A percentile compares a stretch with the other conserved stretches of the same genome.
phyloP scores from a whole-genome alignment of 495 filamentous ascomycete genomes.

The Neurospora sp. region DNA sequence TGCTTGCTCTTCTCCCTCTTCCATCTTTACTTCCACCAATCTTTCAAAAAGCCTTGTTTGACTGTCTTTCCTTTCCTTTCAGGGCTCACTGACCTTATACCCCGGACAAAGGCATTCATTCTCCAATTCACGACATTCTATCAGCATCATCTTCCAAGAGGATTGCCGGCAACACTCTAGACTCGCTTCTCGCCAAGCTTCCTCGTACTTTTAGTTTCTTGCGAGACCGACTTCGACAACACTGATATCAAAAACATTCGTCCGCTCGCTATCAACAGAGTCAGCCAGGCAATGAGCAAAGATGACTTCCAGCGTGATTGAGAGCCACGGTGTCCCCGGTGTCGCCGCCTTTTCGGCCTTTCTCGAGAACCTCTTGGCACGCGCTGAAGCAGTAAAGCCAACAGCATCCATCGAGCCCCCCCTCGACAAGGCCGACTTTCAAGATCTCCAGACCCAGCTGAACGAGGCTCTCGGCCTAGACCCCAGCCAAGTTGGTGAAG shows the following conservation, averaged over 20 bases:
- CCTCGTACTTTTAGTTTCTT: neutral
- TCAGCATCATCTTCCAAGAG: neutral
- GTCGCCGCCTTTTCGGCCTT: slow-evolving; percentile 46
- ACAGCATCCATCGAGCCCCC: slow-evolving; percentile 65
- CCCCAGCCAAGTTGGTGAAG: slow-evolving; percentile 3
- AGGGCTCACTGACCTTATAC: neutral
- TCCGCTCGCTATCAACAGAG: too few relatives aligned
- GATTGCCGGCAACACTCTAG: neutral
- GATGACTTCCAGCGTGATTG: slow-evolving; percentile 31
- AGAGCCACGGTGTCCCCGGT: slow-evolving; percentile 41
- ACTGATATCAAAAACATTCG: neutral
- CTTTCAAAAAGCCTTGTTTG: neutral
- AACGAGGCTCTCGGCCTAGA: slow-evolving; percentile 24
- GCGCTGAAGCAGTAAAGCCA: slow-evolving; percentile 55
- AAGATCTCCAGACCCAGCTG: slow-evolving; percentile 34
- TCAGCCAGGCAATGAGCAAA: slow-evolving; percentile 1
- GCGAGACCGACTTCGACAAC: neutral
- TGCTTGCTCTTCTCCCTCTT: neutral
- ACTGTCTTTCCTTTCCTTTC: neutral
- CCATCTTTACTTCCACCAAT: neutral
- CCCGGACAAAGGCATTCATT: neutral
- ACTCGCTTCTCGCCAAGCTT: neutral
- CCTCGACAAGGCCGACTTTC: slow-evolving; percentile 53
- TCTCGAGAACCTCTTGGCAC: slow-evolving; percentile 52
- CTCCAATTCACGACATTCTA: neutral